Conservation (phyloP, 2,329 filamentous ascomycete genomes). For the Cladosporium velox region DNA sequence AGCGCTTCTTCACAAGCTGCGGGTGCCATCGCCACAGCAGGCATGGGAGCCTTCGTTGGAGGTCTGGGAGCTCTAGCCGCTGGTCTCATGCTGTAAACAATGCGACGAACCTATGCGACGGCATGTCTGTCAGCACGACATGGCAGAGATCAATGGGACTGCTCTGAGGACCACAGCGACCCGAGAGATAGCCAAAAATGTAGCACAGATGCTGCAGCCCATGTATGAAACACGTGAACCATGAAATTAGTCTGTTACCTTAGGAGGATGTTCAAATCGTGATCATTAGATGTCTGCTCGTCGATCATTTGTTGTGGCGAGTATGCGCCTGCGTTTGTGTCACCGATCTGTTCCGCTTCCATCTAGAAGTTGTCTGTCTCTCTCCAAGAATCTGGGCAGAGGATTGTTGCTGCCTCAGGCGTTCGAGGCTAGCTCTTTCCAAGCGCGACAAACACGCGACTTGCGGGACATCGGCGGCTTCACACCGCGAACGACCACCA, state of each 20-base stretch:
- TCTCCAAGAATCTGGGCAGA: too few species aligned
- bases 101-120: not conserved
- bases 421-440: not conserved
- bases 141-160: not conserved
- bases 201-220: not conserved
- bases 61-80: conserved; percentile 18
- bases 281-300: not conserved
- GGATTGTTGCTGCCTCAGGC: not conserved
- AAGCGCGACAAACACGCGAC: not conserved
- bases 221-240: not conserved
- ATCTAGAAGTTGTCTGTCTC: not conserved
- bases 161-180: not conserved
- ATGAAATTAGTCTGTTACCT: not conserved
- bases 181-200: not conserved
- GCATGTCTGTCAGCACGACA: not conserved
- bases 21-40: conserved; percentile 15
- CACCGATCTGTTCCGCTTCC: not conserved
- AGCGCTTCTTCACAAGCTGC: not conserved
- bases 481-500: not conserved
- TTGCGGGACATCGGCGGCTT: not conserved
- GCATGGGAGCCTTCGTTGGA: conserved; percentile 14
- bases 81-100: conserved; percentile 11
- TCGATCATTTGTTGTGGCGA: not conserved
- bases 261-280: not conserved
- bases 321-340: not conserved